Conservation (phyloP, 129 eudicot genomes). For the Helianthus tuberosus region DNA sequence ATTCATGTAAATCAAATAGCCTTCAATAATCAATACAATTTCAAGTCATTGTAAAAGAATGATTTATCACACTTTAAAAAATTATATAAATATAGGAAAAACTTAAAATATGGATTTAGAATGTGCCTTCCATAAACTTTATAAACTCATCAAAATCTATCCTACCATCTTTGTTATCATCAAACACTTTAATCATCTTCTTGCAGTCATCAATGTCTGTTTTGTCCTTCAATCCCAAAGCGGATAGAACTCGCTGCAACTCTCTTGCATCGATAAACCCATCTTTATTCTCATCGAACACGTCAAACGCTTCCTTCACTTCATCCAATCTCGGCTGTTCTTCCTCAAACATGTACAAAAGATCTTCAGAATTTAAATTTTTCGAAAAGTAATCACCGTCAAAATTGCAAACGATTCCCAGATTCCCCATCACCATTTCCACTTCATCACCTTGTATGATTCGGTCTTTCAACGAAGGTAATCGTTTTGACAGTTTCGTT, state of each 20-base stretch:
- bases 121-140: conserved; percentile 47
- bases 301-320: conserved; percentile 62
- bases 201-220: conserved; percentile 50
- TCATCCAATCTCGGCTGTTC: conserved; percentile 53
- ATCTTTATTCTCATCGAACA: conserved; percentile 65
- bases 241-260: conserved; percentile 57
- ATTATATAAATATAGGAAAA: neutral
- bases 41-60: conserved; percentile 13
- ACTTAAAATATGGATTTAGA: conserved; percentile 13
- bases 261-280: conserved; percentile 73
- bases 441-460: conserved; percentile 28
- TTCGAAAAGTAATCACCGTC: conserved; percentile 30
- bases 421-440: conserved; percentile 35
- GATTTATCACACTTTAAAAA: neutral
- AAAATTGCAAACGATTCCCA: conserved; percentile 34
- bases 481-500: conserved; percentile 12
- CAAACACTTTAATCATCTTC: conserved; percentile 63
- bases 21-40: conserved; percentile 1
- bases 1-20: neutral
- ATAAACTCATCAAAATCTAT: conserved; percentile 61
- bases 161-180: conserved; percentile 51
- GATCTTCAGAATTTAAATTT: conserved; percentile 35
- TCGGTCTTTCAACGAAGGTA: conserved; percentile 6
- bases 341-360: conserved; percentile 57
- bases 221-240: conserved; percentile 53